These are phyloP conservation scores for Plectosphaerella cucumerina DNA, from an alignment of 2,329 filamentous ascomycete species.

Conservation along the genomic window DNA sequence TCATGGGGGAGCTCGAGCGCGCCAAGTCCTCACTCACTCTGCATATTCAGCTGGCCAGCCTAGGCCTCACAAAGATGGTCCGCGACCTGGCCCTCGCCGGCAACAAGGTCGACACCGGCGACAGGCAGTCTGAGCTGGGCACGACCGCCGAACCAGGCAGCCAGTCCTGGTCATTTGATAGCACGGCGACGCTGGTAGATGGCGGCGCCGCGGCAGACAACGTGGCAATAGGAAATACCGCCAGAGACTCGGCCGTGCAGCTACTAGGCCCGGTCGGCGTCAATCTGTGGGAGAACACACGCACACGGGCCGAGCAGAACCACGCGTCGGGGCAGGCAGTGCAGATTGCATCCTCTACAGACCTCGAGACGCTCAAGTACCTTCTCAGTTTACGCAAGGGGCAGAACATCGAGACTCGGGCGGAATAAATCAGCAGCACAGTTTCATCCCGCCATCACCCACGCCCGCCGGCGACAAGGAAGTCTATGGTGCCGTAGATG, in stretches of 20 bases:
- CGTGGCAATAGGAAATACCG: background rate
- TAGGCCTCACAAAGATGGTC: background rate
- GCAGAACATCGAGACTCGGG: background rate
- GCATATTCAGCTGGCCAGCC: background rate
- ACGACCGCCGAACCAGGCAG: too few relatives aligned
- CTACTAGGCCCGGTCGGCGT: background rate
- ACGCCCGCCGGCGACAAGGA: background rate
- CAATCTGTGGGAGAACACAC: background rate
- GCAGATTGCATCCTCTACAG: background rate
- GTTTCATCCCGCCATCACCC: background rate
- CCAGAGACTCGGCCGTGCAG: background rate
- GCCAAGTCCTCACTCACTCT: background rate
- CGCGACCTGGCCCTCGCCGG: background rate
- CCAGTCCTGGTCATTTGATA: too few relatives aligned
- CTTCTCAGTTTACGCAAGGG: too few relatives aligned
- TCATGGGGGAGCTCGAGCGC: background rate
- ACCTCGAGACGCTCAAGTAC: background rate
- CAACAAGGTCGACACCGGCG: background rate
- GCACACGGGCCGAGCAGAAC: background rate
- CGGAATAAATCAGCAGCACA: background rate
- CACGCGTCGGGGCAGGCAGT: background rate
- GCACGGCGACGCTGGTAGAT: too few relatives aligned
- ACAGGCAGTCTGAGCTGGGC: too few relatives aligned
- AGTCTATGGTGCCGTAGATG: too few relatives aligned
- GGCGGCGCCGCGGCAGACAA: background rate